Base-by-base conservation (phyloP, 73 alveolate species). In the Blepharisma japonicum region DNA sequence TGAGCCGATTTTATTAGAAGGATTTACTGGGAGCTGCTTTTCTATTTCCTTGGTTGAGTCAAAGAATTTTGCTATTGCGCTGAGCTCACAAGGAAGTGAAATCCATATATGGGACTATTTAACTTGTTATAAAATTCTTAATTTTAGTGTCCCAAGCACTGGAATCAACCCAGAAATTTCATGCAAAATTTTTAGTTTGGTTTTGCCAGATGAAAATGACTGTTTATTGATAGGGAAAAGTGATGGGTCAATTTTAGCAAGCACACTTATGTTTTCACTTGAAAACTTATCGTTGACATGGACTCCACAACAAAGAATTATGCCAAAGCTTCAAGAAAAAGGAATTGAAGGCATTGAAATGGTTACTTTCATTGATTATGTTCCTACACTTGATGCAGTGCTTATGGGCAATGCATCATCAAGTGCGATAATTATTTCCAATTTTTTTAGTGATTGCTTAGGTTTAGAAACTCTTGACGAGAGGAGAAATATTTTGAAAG, bases 21-120 rank as follows among this genome's bases (percentile, higher is more conserved):
- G 49, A 39, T 61, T 61, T 61, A 14, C 14, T 1, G 74, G 74
- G 5, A 61, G 49, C 23, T 61, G 74, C 47, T 61, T 61, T 25
- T 14, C 74, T 20, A 61, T 61, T 20, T n/a, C 47, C 2, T 14
- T 61, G 11, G 39, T n/a, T 61, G 74, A 61, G 2, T 14, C 47
- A 61, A 14, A 18, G 14, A 39, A 61, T 25, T 61, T n/a, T 4
- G 47, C 23, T 61, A 14, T 61, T 20, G 74, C 74, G 39, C 2
- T 61, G 18, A 61, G 74, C 47, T 61, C 74, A 18, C 47, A 61
- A 61, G 74, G 23, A 0, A 14, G 49, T 18, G 74, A 39, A 20
- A 14, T 61, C 18, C 23, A 61, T 61, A 25, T 14, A 14, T 61
- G 74, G 74, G 23, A 61, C 46, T 20, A 14, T 14, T 14, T 20